Evolutionary conservation across 495 filamentous ascomycete genomes (phyloP).

Genomic region (Cladorrhinum samala): DNA sequence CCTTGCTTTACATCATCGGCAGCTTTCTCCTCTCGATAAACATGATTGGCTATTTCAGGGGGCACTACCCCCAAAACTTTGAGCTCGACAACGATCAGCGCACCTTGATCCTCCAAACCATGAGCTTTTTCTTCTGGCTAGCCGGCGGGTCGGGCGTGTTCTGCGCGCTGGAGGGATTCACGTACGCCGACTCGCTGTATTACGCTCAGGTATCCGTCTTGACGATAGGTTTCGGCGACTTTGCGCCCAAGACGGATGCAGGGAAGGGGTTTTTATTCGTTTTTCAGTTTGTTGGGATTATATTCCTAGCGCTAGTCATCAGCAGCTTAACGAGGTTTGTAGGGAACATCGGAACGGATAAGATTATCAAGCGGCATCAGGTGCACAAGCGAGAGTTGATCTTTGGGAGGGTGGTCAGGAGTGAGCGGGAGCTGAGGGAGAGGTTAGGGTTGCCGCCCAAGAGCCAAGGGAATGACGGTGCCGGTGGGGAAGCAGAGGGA

Average conservation of each 20-base stretch:
- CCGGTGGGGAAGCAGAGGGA: not conserved
- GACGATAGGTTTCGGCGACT: constrained; percentile 66
- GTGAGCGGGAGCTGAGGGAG: constrained; percentile 37
- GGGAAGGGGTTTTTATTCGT: constrained; percentile 59
- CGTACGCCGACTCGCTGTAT: constrained; percentile 62
- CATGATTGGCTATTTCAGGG: constrained; percentile 70
- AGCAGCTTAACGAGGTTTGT: constrained; percentile 63
- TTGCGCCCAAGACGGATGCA: constrained; percentile 41
- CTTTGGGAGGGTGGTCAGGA: constrained; percentile 48
- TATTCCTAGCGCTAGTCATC: constrained; percentile 69
- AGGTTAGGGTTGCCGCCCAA: constrained; percentile 34
- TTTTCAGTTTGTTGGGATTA: constrained; percentile 67
- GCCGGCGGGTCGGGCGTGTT: constrained; percentile 62
- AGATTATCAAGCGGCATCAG: constrained; percentile 60
- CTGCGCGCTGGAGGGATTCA: constrained; percentile 57
- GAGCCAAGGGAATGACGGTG: not conserved
- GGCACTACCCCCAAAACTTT: constrained; percentile 73
- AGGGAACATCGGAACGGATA: constrained; percentile 55
- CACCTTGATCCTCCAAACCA: constrained; percentile 74
- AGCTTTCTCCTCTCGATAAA: constrained; percentile 64
- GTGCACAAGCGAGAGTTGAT: constrained; percentile 52
- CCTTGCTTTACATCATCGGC: constrained; percentile 58
- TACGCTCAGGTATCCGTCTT: constrained; percentile 62
- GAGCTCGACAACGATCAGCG: constrained; percentile 66
- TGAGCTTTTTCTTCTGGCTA: constrained; percentile 64